These are phyloP conservation scores for Podaxis carcinomalis DNA, from an alignment of 768 basidiomycete genomes.

Conservation along the genomic window DNA sequence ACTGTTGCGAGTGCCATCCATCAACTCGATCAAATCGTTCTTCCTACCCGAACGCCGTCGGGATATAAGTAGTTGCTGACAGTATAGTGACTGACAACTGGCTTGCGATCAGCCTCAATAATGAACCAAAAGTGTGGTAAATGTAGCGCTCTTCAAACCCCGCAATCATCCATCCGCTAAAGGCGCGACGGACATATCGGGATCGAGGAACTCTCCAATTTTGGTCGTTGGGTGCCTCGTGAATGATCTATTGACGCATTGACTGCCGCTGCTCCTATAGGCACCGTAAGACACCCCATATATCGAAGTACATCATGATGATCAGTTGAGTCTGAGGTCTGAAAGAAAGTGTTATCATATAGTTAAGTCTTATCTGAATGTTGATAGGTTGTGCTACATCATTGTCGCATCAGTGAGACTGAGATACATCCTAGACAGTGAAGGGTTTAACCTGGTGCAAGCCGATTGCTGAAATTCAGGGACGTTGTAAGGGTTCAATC, in stretches of 20 bases:
- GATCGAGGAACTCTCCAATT: background rate
- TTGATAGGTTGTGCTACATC: background rate
- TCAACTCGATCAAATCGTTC: too few relatives aligned
- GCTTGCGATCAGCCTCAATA: background rate
- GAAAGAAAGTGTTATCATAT: slow-evolving; percentile 4
- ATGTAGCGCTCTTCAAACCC: background rate
- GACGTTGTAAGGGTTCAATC: background rate
- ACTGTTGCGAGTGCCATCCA: too few relatives aligned
- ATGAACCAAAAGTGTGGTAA: background rate
- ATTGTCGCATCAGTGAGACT: background rate
- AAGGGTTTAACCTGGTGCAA: background rate
- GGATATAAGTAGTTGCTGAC: too few relatives aligned
- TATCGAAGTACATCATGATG: background rate
- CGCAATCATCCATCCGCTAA: background rate
- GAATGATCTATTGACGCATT: background rate
- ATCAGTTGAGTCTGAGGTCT: background rate
- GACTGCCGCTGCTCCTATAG: background rate
- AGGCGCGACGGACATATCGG: slow-evolving; percentile 9
- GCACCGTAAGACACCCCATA: background rate
- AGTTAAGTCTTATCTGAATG: background rate
- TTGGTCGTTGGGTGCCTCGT: background rate
- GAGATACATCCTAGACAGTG: background rate
- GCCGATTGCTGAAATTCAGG: background rate
- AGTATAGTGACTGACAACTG: too few relatives aligned
- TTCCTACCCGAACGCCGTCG: too few relatives aligned